Evolutionary conservation across 108 stramenopile species (phyloP).

Genomic region (Nitzschia palea): DNA sequence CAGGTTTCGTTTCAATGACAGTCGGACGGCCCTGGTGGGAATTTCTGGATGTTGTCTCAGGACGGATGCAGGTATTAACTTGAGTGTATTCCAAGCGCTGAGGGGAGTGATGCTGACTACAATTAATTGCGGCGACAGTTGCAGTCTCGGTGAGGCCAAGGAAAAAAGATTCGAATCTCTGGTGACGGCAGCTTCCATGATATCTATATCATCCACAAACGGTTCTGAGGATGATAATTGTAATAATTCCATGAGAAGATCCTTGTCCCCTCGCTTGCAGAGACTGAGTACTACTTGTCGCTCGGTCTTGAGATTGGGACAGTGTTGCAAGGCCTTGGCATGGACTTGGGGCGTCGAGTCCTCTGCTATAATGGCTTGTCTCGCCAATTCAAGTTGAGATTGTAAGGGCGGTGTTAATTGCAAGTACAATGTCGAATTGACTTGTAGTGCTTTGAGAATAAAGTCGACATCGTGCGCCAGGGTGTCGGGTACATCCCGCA

Average conservation of each 20-base stretch:
- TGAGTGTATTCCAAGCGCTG: constrained; percentile 23
- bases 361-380: constrained; percentile 18
- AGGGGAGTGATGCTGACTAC: constrained; percentile 20
- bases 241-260: constrained; percentile 6
- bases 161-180: constrained; percentile 13
- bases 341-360: constrained; percentile 20
- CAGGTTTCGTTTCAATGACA: constrained; percentile 1
- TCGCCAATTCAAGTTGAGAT: constrained; percentile 2
- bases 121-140: constrained; percentile 14
- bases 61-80: not conserved
- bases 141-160: constrained; percentile 12
- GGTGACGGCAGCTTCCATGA: constrained; percentile 27
- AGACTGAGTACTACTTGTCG: constrained; percentile 17
- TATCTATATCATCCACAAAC: constrained; percentile 23
- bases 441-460: constrained; percentile 14
- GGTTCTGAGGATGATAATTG: not conserved
- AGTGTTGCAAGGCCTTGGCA: constrained; percentile 19
- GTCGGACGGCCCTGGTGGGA: constrained; percentile 18
- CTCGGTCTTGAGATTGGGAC: not conserved
- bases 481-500: constrained; percentile 26
- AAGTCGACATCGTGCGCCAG: constrained; percentile 7
- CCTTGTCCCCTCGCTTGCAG: constrained; percentile 7
- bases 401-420: constrained; percentile 8
- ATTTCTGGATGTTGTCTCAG: constrained; percentile 25
- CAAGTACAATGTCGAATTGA: constrained; percentile 27